Evolutionary conservation across 176 grass and related monocot genomes (phyloP).

Genomic region (Ampelocalamus luodianensis): DNA sequence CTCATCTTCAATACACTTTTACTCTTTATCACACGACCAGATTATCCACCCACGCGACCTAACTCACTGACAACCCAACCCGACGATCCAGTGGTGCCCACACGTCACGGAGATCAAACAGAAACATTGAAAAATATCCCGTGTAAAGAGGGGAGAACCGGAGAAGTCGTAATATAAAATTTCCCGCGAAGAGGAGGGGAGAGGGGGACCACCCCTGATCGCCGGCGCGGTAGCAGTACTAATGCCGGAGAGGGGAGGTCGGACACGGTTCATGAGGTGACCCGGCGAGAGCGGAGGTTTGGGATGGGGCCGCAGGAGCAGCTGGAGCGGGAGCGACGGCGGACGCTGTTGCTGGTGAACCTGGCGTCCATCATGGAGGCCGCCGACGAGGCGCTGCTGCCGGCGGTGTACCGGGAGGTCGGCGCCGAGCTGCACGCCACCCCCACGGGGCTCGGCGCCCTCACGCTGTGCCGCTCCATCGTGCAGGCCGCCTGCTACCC

Average conservation of each 20-base stretch:
- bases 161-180: constrained; percentile 45
- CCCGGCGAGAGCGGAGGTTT: not conserved
- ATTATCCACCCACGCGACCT: not conserved
- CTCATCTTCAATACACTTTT: not conserved
- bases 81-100: not conserved
- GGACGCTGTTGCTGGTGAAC: constrained; percentile 78
- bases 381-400: constrained; percentile 88
- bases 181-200: constrained; percentile 38
- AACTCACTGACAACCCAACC: not conserved
- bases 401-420: constrained; percentile 90
- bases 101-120: not conserved
- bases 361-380: constrained; percentile 91
- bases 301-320: not conserved
- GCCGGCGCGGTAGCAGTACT: constrained; percentile 5
- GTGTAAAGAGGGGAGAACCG: not conserved
- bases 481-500: constrained; percentile 91
- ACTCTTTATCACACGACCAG: not conserved
- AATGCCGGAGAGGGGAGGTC: not conserved
- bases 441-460: constrained; percentile 69
- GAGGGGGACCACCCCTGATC: not conserved
- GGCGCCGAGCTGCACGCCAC: constrained; percentile 67
- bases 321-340: constrained; percentile 45
- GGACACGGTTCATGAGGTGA: not conserved
- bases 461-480: constrained; percentile 79
- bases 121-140: not conserved